Base-by-base conservation (phyloP, 305 asterid genomes). In the Solanum hybrid region DNA sequence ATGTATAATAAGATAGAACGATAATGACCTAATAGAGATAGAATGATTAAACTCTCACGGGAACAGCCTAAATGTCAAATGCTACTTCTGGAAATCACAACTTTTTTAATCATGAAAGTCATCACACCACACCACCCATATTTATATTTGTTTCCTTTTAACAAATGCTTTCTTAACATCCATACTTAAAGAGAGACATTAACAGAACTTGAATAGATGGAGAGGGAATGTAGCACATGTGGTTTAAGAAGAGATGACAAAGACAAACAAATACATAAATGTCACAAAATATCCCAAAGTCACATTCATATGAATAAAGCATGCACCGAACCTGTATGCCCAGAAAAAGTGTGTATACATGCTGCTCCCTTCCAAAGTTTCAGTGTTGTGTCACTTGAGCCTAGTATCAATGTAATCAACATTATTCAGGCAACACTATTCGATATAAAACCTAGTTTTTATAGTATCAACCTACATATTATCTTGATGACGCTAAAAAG, bases 281-380 rank as follows among this genome's bases (percentile, higher is more conserved):
- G 27, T 51, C 75, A 84, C 31, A 51, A 31, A 87, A 78, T 35
- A 51, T 64, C 32, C 31, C 26, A 42, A 88, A 24, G 32, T 2
- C 12, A 26, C 14, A 29, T 77, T 34, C 45, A 89, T 32, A 91
- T 78, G 35, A 80, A 90, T 26, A 79, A 40, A 35, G 80, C 76
- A 84, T 19, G 76, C 87, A 84, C 26, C 77, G 86, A 92, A 97
- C 99, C 99, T 96, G 98, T 91, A 92, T 96, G 99, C 77, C 99
- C 99, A 64, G 88, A 90, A 91, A 95, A 94, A 75, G 99, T 94
- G 71, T 92, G 98, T 45, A 88, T 35, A 88, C 99, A 96, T 86
- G 95, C 89, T 90, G 92, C 94, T 89, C 98, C 99, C 89, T 95
- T 96, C 99, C 99, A 97, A 17, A 96, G 95, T 97, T 95, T 97